A percentile compares a stretch with the other conserved stretches of the same genome.
These are phyloP conservation scores for Linnemannia exigua DNA, from an alignment of 192 early-diverging fungal species.

Conservation along the genomic window DNA sequence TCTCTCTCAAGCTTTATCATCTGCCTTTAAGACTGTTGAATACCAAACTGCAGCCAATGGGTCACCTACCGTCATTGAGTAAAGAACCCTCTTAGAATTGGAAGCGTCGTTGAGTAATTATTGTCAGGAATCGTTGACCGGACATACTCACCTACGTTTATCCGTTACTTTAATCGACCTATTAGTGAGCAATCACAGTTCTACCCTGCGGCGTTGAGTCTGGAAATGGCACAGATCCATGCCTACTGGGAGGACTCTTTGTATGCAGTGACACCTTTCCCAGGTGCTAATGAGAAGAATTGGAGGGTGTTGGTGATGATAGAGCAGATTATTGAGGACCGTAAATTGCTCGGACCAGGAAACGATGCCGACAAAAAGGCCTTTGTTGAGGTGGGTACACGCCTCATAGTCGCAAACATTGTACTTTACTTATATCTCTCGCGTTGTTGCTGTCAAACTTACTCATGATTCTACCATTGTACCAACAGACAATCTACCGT, in stretches of 20 bases:
- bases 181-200: conserved; percentile 38
- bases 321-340: conserved; percentile 73
- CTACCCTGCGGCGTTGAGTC: conserved; percentile 51
- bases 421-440: neutral
- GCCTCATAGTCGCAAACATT: neutral
- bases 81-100: neutral
- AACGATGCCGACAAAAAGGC: conserved; percentile 67
- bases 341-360: conserved; percentile 65
- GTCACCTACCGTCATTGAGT: conserved; percentile 16
- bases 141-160: neutral
- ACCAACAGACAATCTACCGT: conserved; percentile 69
- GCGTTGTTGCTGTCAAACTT: neutral
- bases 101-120: neutral
- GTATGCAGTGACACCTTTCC: conserved; percentile 67
- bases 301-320: conserved; percentile 70
- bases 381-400: conserved; percentile 62
- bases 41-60: conserved; percentile 12
- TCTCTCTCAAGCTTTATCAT: conserved; percentile 20
- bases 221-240: conserved; percentile 67
- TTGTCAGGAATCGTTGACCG: neutral
- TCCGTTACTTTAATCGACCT: neutral
- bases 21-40: conserved; percentile 1
- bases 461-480: neutral
- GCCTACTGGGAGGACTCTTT: conserved; percentile 73
- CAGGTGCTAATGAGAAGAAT: conserved; percentile 73